Conservation (phyloP, 768 basidiomycete species). For the Suillus cothurnatus region DNA sequence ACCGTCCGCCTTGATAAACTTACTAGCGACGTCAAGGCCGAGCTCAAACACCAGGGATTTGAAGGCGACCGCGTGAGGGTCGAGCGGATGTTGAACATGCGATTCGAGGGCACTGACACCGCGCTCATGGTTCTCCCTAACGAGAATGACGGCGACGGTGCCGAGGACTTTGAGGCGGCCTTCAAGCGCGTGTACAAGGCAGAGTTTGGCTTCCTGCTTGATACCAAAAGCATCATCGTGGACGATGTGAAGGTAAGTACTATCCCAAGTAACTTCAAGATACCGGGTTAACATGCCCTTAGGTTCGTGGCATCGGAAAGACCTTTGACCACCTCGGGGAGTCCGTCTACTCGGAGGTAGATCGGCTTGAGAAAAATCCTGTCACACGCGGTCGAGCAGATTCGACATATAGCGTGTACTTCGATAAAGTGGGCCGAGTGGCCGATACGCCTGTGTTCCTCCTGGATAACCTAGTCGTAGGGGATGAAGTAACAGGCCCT, state of each 20-base stretch:
- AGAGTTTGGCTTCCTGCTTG: conserved; percentile 91
- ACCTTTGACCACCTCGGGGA: conserved; percentile 81
- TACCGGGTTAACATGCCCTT: neutral
- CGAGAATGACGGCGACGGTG: conserved; percentile 48
- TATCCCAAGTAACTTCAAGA: too few relatives aligned
- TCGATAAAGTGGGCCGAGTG: conserved; percentile 77
- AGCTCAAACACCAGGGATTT: conserved; percentile 83
- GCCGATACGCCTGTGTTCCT: conserved; percentile 80
- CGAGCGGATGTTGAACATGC: conserved; percentile 89
- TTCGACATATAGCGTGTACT: conserved; percentile 71
- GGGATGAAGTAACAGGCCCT: conserved; percentile 78
- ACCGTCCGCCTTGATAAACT: conserved; percentile 70
- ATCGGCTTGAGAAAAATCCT: conserved; percentile 44
- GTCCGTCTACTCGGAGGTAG: conserved; percentile 78
- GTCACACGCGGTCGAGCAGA: conserved; percentile 48
- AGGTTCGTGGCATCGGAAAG: conserved; percentile 91
- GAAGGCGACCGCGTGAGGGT: conserved; percentile 66
- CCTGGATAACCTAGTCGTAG: conserved; percentile 64
- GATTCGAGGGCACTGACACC: conserved; percentile 93
- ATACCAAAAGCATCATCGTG: conserved; percentile 80
- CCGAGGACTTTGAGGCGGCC: conserved; percentile 75
- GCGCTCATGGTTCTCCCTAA: conserved; percentile 82
- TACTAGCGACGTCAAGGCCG: conserved; percentile 57
- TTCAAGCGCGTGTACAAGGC: conserved; percentile 82
- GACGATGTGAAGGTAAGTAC: conserved; percentile 82